Conservation (phyloP, 2,329 filamentous ascomycete genomes). For the Sphaerulina populicola region DNA sequence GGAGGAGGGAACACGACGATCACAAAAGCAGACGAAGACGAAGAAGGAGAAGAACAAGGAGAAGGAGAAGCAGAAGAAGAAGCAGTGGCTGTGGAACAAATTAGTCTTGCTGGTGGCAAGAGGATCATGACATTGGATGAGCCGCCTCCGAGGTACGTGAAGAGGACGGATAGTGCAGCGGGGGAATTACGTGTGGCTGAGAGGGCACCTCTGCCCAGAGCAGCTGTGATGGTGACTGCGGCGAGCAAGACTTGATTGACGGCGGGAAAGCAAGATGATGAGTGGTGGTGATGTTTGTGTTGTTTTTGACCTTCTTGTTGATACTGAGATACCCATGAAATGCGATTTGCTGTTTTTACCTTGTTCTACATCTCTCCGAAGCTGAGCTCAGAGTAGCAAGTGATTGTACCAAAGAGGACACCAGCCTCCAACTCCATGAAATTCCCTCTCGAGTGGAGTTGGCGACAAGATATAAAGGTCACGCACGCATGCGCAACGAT, state of each 20-base stretch:
- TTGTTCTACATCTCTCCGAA: neutral
- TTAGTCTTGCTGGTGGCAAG: constrained; percentile 22
- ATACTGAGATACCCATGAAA: constrained; percentile 7
- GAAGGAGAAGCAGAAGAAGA: constrained; percentile 7
- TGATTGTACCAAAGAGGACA: constrained; percentile 5
- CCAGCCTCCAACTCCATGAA: neutral
- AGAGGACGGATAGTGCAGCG: constrained; percentile 36
- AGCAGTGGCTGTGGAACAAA: constrained; percentile 7
- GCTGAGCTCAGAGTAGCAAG: neutral
- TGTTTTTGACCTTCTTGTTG: neutral
- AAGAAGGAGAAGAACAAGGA: constrained; percentile 1
- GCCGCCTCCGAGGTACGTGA: constrained; percentile 28
- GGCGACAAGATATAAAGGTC: neutral
- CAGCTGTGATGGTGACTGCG: neutral
- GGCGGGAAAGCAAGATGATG: neutral
- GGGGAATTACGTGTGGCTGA: constrained; percentile 39
- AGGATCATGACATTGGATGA: constrained; percentile 20
- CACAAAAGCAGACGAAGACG: neutral
- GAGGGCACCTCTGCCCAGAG: constrained; percentile 37
- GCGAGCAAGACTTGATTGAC: constrained; percentile 3
- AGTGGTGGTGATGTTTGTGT: neutral
- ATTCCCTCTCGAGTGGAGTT: constrained; percentile 6
- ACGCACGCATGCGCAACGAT: neutral
- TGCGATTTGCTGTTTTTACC: neutral
- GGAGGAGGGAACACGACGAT: neutral